Conservation (phyloP, 1,284 basidiomycete genomes). For the Puccinia coronata region DNA sequence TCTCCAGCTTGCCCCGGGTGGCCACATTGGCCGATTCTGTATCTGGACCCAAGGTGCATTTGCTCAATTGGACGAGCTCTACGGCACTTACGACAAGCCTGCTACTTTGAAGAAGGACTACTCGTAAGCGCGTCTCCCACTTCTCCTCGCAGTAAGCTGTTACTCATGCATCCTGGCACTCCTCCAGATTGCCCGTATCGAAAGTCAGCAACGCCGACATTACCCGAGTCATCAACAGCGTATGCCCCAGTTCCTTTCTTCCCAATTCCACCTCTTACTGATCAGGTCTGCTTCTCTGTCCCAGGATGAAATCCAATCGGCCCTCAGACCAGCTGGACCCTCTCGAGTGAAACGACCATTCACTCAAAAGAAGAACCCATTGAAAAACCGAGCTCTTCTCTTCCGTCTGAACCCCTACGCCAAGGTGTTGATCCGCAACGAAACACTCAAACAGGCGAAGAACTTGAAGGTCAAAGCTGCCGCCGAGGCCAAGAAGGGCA, state of each 20-base stretch:
- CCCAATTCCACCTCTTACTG: constrained; percentile 65
- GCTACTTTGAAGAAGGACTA: constrained; percentile 87
- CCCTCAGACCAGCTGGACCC: constrained; percentile 71
- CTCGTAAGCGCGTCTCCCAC: background rate
- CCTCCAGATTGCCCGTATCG: constrained; percentile 75
- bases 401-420: constrained; percentile 99
- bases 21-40: constrained; percentile 96
- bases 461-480: constrained; percentile 37
- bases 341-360: constrained; percentile 86
- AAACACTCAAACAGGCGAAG: constrained; percentile 30
- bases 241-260: background rate
- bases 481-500: constrained; percentile 31
- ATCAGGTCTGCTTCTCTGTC: constrained; percentile 64
- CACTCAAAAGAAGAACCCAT: constrained; percentile 99
- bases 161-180: background rate
- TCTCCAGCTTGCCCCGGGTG: constrained; percentile 98
- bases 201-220: constrained; percentile 98
- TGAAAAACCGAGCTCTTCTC: constrained; percentile 91
- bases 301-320: constrained; percentile 69
- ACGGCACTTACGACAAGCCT: constrained; percentile 84
- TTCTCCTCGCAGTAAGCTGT: no score
- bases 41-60: constrained; percentile 99
- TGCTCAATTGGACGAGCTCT: constrained; percentile 87
- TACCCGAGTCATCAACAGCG: constrained; percentile 88
- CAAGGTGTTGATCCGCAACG: constrained; percentile 61